Evolutionary conservation across 352 stramenopile species (phyloP), one percentile per base, ranked within the genome.

Genomic region (Thraustochytrium striatum): DNA sequence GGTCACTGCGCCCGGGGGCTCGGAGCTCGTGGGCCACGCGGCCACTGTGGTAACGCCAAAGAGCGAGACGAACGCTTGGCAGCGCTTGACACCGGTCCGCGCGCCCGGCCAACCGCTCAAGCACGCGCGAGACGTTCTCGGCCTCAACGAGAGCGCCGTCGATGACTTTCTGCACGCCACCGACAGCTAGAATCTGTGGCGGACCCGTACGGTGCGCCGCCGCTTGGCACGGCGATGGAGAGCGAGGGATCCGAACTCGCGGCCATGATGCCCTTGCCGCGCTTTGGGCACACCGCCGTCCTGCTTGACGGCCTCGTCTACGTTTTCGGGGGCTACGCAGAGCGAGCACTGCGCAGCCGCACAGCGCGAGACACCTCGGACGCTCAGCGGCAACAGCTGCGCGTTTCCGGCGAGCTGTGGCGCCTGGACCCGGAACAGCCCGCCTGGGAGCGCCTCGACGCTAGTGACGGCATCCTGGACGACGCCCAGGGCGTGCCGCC

Each of bases 241-340:
- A n/a, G n/a, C n/a, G n/a, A n/a, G n/a, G n/a, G n/a, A n/a, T n/a
- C n/a, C n/a, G n/a, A n/a, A n/a, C n/a, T n/a, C n/a, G n/a, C n/a
- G n/a, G n/a, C n/a, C n/a, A n/a, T n/a, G n/a, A n/a, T 33, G 1
- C 41, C n/a, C n/a, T 53, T 52, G 59, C 59, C 59, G 21, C 65
- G 65, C 0, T 32, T 61, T 39, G 65, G 65, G 11, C 65, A 75
- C 52, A 43, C 35, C 1, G 65, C 65, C 3, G 68, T 30, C 16
- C 25, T 58, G 32, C 28, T 75, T 3, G 65, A 61, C 21, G 44
- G 44, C 7, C 43, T 30, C 43, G 68, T 75, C 35, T 75, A 62
- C 65, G 11, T 75, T 30, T 72, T 75, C 28, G 65, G 65, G 0
- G 65, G 65, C 0, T 75, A 43, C 36, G 44, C 65, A 0, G 65